A percentile compares a stretch with the other conserved stretches of the same genome.
Conservation (phyloP, 768 basidiomycete genomes). For the Termitomyces sp. region DNA sequence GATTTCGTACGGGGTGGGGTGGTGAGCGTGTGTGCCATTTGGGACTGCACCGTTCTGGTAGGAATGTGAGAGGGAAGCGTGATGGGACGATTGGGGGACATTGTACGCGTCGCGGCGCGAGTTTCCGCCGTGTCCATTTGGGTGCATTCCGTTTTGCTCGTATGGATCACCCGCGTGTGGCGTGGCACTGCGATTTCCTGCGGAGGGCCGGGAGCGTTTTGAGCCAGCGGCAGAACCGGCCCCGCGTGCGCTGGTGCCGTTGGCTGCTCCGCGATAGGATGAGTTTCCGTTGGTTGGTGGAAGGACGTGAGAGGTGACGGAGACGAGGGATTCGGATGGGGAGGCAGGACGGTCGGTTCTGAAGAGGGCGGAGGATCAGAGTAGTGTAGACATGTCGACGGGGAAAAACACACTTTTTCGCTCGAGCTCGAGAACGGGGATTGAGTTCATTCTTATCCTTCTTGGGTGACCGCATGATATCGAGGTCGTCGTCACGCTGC, state of each 20-base stretch:
- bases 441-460: conserved; percentile 55
- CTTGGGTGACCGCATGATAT: conserved; percentile 57
- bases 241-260: conserved; percentile 17
- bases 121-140: conserved; percentile 14
- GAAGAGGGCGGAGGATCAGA: conserved; percentile 8
- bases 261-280: conserved; percentile 27
- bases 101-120: conserved; percentile 43
- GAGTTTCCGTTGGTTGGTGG: conserved; percentile 33
- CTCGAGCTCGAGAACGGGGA: conserved; percentile 49
- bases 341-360: conserved; percentile 68
- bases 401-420: conserved; percentile 53
- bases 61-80: conserved; percentile 55
- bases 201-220: conserved; percentile 45
- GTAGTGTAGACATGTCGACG: conserved; percentile 8
- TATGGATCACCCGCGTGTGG: conserved; percentile 37
- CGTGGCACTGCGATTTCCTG: conserved; percentile 39
- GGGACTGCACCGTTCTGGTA: conserved; percentile 30
- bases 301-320: conserved; percentile 65
- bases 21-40: conserved; percentile 33
- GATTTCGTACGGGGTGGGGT: conserved; percentile 40
- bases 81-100: conserved; percentile 50
- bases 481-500: conserved; percentile 63
- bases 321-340: conserved; percentile 72
- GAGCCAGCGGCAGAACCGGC: conserved; percentile 14
- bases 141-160: conserved; percentile 28